Base-by-base conservation (phyloP, 2,329 filamentous ascomycete genomes). In the Chaetomiaceae sp. region DNA sequence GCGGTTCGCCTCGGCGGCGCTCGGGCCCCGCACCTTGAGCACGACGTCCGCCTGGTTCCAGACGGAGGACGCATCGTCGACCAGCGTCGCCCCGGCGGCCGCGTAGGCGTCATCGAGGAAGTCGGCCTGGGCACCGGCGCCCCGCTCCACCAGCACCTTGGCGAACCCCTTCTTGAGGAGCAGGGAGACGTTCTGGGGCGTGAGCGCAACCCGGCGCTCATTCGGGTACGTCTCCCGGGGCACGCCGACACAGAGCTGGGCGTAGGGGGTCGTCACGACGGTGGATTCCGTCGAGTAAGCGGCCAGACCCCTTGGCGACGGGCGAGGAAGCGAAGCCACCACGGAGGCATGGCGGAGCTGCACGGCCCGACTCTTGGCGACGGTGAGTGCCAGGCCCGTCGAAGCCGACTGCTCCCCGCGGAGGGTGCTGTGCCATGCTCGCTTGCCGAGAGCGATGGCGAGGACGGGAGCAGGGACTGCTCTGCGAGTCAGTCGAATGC, bases 101-200 rank as follows among this genome's bases (percentile, higher is more conserved):
- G 85, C 80, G 64, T 95, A 95, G 31, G 84, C 88, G 36, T 84
- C 77, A 59, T 95, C 89, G 2, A 80, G 80, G 63, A 95, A 91
- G 55, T 90, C 86, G 38, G 91, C 89, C 58, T 83, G 79, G 44
- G 79, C 75, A 9, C 91, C 91, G n/a, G 90, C 90, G 34, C 88
- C 88, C 19, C 83, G 82, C 72, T 95, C 88, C 34, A 96, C 80
- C 3, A 95, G 72, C 22, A 96, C 81, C 57, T 83, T 82, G 31
- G 77, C 79, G 68, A 90, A 94, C 31, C 90, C 91, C 69, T 95
- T 95, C 69, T 95, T 95, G 58, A 91, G 81, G 1, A 96, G 73
- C 1, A 95, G 74, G 2, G 85, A 80, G 15, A 91, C 88, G 72
- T 95, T 95, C 59, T 88, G 83, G 1, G 91, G 91, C 0, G 89